Percentiles rank a stretch among this genome's conserved stretches.
Evolutionary conservation across 2,329 filamentous ascomycete genomes (phyloP).

Genomic region (Fusarium sp.): DNA sequence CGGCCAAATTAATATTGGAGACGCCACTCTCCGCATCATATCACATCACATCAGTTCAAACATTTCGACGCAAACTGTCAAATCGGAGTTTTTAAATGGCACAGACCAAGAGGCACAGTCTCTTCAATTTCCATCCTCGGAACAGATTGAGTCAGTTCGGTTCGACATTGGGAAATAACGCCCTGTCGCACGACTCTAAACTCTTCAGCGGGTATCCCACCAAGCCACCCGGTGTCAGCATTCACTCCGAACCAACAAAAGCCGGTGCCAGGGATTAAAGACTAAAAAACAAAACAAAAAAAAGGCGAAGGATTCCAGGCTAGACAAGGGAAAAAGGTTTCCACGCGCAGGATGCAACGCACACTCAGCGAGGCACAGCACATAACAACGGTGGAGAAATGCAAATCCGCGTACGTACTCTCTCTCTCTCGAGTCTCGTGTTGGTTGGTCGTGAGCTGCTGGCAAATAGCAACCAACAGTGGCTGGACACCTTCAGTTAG

Average conservation of each 20-base stretch:
- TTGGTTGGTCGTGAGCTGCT: neutral
- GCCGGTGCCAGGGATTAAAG: neutral
- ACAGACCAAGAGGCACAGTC: neutral
- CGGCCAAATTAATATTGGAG: neutral
- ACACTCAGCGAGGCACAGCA: neutral
- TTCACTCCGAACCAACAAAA: neutral
- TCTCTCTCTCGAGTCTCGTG: neutral
- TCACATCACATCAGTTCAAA: neutral
- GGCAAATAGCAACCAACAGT: neutral
- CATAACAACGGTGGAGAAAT: constrained; percentile 6
- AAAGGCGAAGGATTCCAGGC: neutral
- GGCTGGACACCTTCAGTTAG: neutral
- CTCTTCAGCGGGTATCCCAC: neutral
- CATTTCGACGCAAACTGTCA: neutral
- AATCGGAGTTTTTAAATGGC: neutral
- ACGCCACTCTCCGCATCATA: neutral
- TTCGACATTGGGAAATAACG: neutral
- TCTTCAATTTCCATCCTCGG: neutral
- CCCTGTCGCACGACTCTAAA: neutral
- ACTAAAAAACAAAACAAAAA: too few relatives aligned
- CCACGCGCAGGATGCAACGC: neutral
- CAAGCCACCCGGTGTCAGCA: constrained; percentile 7
- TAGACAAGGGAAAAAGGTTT: neutral
- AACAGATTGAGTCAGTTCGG: neutral
- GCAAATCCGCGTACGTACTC: neutral